Conservation (phyloP, 116 monocot species). For the Cymodocea nodosa region DNA sequence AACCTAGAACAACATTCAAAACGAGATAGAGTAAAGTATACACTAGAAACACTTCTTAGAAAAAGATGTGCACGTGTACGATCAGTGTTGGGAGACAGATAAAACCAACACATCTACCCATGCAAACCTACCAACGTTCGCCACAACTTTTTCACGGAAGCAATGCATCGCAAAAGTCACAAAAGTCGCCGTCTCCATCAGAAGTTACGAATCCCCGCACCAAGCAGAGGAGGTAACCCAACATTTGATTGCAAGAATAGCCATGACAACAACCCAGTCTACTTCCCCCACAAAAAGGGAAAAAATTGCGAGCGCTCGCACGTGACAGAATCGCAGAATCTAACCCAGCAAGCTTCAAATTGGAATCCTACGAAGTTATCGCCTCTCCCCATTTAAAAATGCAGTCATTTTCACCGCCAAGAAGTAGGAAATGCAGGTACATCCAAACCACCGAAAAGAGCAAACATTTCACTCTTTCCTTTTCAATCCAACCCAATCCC, state of each 20-base stretch:
- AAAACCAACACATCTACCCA: too few relatives aligned
- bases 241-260: neutral
- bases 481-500: slow-evolving; percentile 11
- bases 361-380: neutral
- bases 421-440: neutral
- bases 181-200: too few relatives aligned
- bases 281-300: neutral
- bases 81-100: too few relatives aligned
- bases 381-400: neutral
- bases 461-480: slow-evolving; percentile 6
- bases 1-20: neutral
- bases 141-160: too few relatives aligned
- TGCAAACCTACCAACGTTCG: too few relatives aligned
- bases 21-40: too few relatives aligned
- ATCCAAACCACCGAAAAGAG: neutral
- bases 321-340: slow-evolving; percentile 3
- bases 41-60: too few relatives aligned
- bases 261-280: neutral
- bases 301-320: neutral
- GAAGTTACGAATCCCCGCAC: too few relatives aligned
- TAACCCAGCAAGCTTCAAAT: neutral
- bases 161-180: too few relatives aligned
- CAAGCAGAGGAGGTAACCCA: too few relatives aligned
- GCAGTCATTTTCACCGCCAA: neutral
- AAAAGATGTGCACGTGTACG: too few relatives aligned